Conservation (phyloP, 176 grass and related monocot species). For the Avena atlantica region DNA sequence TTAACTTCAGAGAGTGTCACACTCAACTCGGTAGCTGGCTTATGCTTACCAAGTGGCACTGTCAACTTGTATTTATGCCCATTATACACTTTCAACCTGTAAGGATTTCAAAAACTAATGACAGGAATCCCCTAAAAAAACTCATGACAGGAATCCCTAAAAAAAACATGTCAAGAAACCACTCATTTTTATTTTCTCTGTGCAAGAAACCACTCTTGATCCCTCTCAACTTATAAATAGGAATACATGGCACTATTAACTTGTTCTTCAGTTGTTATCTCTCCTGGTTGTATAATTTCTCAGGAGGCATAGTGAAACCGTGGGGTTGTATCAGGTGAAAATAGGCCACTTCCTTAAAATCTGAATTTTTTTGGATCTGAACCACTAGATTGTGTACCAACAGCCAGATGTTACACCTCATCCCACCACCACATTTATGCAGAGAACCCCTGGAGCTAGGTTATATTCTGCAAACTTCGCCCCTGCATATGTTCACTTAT, state of each 20-base stretch:
- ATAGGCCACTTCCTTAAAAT: too few relatives aligned
- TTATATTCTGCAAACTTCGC: not conserved
- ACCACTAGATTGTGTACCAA: too few relatives aligned
- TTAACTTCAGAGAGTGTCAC: constrained; percentile 6
- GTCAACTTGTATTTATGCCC: not conserved
- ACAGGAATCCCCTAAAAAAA: not conserved
- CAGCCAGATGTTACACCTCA: too few relatives aligned
- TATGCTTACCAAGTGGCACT: not conserved
- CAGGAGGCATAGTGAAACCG: not conserved
- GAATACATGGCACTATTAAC: not conserved
- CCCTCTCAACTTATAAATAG: not conserved
- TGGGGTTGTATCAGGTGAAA: too few relatives aligned
- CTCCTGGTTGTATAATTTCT: not conserved
- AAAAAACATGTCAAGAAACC: too few relatives aligned
- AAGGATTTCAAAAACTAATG: too few relatives aligned
- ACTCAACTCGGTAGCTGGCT: constrained; percentile 22
- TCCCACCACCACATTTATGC: too few relatives aligned
- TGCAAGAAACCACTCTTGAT: not conserved
- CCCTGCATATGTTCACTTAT: not conserved
- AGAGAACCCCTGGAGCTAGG: too few relatives aligned
- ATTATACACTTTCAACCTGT: not conserved
- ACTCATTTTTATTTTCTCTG: too few relatives aligned
- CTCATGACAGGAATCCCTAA: too few relatives aligned
- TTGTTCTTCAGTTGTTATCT: too few relatives aligned
- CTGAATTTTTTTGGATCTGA: too few relatives aligned